phyloP scores from a whole-genome alignment of 164 flowering plant species.

The Stephania cephalantha region DNA sequence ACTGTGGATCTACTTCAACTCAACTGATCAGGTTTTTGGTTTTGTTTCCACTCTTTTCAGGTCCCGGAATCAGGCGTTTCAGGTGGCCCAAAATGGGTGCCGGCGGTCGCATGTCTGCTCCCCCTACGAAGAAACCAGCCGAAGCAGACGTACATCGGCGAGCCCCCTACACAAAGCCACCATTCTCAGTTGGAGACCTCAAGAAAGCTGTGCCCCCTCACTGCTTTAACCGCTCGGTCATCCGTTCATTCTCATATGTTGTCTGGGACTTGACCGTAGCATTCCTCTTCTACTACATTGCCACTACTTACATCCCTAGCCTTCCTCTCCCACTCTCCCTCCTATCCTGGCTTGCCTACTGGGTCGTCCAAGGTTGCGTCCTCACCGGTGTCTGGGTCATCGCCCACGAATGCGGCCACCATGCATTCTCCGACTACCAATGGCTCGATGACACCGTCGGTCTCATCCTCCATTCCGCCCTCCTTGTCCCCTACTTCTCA shows the following conservation, averaged over 20 bases:
- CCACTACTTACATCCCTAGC: conserved; percentile 43
- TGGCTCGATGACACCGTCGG: conserved; percentile 86
- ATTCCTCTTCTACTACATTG: conserved; percentile 41
- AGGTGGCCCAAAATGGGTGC: conserved; percentile 48
- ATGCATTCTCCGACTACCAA: conserved; percentile 79
- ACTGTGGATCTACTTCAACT: no score
- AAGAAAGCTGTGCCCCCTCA: conserved; percentile 86
- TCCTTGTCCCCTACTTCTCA: conserved; percentile 83
- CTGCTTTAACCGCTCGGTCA: conserved; percentile 70
- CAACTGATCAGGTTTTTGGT: background rate
- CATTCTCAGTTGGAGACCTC: conserved; percentile 55
- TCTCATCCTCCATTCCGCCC: conserved; percentile 60
- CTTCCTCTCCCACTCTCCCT: conserved; percentile 43
- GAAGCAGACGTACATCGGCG: conserved; percentile 28
- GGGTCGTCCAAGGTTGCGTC: conserved; percentile 62
- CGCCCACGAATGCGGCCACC: conserved; percentile 95
- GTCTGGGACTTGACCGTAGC: conserved; percentile 48
- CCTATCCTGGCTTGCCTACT: conserved; percentile 64
- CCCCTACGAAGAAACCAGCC: conserved; percentile 23
- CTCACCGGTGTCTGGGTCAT: conserved; percentile 83
- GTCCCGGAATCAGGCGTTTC: background rate
- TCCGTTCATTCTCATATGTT: conserved; percentile 65
- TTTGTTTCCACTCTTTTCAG: background rate
- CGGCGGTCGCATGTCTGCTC: conserved; percentile 52
- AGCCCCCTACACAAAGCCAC: conserved; percentile 55